A percentile compares a stretch with the other conserved stretches of the same genome.
These are phyloP conservation scores for Candida multigemmis DNA, from an alignment of 805 yeast species.

Conservation along the genomic window DNA sequence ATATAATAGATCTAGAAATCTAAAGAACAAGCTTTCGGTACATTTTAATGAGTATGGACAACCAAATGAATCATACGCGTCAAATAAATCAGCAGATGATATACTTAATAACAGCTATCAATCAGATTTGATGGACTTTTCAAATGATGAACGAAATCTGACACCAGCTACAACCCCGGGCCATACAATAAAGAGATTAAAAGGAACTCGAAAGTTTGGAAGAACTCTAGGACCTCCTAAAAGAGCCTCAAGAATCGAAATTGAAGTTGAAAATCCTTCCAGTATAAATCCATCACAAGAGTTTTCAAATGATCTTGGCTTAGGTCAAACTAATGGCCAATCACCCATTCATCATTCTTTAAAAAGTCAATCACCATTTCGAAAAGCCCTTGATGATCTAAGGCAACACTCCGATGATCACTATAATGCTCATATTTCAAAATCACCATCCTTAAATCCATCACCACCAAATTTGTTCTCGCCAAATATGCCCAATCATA, in stretches of 20 bases:
- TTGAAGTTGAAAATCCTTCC: neutral
- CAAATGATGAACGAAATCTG: conserved; percentile 1
- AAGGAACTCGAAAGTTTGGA: conserved; percentile 29
- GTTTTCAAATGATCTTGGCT: too few relatives aligned
- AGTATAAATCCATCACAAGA: neutral
- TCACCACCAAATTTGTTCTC: too few relatives aligned
- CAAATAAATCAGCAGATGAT: neutral
- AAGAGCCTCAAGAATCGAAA: conserved; percentile 24
- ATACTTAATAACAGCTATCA: neutral
- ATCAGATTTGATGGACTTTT: conserved; percentile 2
- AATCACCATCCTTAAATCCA: too few relatives aligned
- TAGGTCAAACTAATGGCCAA: too few relatives aligned
- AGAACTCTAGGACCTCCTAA: conserved; percentile 42
- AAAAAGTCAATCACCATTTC: too few relatives aligned
- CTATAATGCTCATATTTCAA: too few relatives aligned
- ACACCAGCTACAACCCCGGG: conserved; percentile 8
- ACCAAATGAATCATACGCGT: conserved; percentile 1
- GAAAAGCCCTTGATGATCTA: too few relatives aligned
- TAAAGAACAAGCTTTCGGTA: conserved; percentile 22
- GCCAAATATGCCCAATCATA: too few relatives aligned
- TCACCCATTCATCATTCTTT: too few relatives aligned
- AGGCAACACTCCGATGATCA: too few relatives aligned
- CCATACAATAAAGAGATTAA: conserved; percentile 16
- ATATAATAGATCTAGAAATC: conserved; percentile 6
- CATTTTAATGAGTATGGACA: conserved; percentile 15